A percentile compares a stretch with the other conserved stretches of the same genome.
Conservation (phyloP, 208 protist species). For the Wallacemonas collosoma region DNA sequence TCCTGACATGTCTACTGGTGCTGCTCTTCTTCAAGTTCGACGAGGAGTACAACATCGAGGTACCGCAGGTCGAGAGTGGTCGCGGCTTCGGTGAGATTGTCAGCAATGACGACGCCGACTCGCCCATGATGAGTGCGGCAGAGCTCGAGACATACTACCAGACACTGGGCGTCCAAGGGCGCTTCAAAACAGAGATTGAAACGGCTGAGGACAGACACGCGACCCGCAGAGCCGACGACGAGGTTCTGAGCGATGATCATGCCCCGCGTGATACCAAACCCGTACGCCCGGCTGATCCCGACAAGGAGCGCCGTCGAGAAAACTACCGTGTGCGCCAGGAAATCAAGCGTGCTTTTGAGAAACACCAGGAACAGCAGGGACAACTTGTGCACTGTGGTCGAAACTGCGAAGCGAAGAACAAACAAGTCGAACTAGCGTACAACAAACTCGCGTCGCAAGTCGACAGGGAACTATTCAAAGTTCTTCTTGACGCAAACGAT, state of each 20-base stretch:
- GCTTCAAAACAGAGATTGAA: constrained; percentile 28
- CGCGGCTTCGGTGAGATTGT: constrained; percentile 70
- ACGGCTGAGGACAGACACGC: not conserved
- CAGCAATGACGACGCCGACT: constrained; percentile 20
- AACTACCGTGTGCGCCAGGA: constrained; percentile 81
- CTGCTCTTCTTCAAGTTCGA: constrained; percentile 79
- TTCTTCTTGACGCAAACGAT: constrained; percentile 80
- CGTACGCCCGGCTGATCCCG: constrained; percentile 18
- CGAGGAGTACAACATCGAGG: constrained; percentile 84
- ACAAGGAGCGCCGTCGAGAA: constrained; percentile 71
- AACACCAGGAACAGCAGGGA: constrained; percentile 66
- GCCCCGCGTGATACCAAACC: not conserved
- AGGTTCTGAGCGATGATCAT: constrained; percentile 10
- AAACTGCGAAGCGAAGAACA: constrained; percentile 69
- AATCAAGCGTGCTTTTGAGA: constrained; percentile 61
- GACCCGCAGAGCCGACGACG: not conserved
- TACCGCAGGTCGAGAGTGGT: constrained; percentile 80
- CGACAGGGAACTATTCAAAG: constrained; percentile 82
- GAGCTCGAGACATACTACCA: constrained; percentile 79
- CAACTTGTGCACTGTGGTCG: constrained; percentile 83
- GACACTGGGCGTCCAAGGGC: constrained; percentile 63
- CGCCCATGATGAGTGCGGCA: constrained; percentile 19
- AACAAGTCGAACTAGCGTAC: constrained; percentile 83
- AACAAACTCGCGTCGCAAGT: constrained; percentile 80
- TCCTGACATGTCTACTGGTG: constrained; percentile 50